Conservation (phyloP, 2,329 filamentous ascomycete genomes). For the Dothiorella sarmentorum region DNA sequence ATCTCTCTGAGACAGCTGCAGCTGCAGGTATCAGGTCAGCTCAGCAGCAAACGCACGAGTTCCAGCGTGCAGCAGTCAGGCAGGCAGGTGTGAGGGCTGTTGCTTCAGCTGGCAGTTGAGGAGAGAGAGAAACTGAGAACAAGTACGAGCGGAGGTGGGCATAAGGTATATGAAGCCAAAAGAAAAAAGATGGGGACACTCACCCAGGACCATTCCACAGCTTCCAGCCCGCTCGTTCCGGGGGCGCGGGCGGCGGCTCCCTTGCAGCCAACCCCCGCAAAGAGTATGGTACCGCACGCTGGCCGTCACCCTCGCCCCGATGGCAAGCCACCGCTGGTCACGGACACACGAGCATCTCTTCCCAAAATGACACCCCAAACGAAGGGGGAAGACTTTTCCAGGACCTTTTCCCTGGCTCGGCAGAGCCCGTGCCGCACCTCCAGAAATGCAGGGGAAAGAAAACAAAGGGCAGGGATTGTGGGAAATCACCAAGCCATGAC, state of each 20-base stretch:
- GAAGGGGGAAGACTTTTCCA: too few relatives aligned
- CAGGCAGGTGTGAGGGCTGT: not conserved
- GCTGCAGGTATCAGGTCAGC: too few relatives aligned
- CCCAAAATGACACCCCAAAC: too few relatives aligned
- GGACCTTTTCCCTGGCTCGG: too few relatives aligned
- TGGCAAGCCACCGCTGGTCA: too few relatives aligned
- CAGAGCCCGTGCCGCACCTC: too few relatives aligned
- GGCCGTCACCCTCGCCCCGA: too few relatives aligned
- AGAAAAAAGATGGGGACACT: too few relatives aligned
- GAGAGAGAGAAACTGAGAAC: not conserved
- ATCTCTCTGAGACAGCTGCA: not conserved
- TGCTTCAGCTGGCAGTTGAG: not conserved
- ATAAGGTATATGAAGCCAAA: not conserved
- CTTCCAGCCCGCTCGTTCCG: slow-evolving; percentile 8
- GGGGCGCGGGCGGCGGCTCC: not conserved
- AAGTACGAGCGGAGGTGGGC: not conserved
- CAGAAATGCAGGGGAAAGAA: too few relatives aligned
- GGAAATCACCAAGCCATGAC: too few relatives aligned
- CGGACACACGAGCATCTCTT: too few relatives aligned
- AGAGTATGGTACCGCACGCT: too few relatives aligned
- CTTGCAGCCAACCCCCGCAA: slow-evolving; percentile 13
- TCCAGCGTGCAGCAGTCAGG: not conserved
- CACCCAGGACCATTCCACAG: not conserved
- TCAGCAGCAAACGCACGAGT: not conserved
- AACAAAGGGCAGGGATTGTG: not conserved